phyloP scores from a whole-genome alignment of 495 filamentous ascomycete genomes.

The Paragyromitra xinjiangensis region DNA sequence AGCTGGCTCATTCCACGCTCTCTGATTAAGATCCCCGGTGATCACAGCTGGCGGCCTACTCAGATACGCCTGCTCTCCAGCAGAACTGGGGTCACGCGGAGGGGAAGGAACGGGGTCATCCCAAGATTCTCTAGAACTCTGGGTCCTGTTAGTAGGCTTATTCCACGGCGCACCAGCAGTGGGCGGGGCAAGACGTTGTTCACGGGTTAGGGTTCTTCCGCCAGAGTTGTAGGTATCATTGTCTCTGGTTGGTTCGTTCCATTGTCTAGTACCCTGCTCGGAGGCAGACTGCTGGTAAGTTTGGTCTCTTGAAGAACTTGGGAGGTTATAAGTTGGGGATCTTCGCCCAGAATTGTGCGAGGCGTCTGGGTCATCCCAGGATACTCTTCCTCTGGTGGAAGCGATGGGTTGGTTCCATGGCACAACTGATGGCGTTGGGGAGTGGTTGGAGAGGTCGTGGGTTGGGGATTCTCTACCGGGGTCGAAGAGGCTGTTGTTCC shows the following conservation, averaged over 20 bases:
- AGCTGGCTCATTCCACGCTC: background rate
- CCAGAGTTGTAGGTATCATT: background rate
- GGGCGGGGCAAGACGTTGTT: background rate
- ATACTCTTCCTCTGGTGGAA: background rate
- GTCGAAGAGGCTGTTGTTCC: background rate
- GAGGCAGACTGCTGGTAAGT: background rate
- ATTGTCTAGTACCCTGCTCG: background rate
- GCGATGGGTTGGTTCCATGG: background rate
- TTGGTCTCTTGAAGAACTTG: background rate
- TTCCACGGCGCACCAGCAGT: background rate
- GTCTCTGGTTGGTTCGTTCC: background rate
- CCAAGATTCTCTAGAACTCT: background rate
- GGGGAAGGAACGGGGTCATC: background rate
- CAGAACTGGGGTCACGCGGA: background rate
- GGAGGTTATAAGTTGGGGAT: conserved; percentile 1
- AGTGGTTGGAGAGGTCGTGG: background rate
- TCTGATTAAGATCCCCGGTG: background rate
- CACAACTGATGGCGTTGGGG: background rate
- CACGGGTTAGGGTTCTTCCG: background rate
- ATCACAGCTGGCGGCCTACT: background rate
- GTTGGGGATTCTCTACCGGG: background rate
- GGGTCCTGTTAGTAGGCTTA: background rate
- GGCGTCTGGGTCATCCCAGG: background rate
- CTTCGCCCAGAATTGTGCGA: background rate
- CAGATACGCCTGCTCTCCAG: conserved; percentile 6